Base-by-base conservation (phyloP, 352 stramenopile species). In the Globisporangium acanthophoron region DNA sequence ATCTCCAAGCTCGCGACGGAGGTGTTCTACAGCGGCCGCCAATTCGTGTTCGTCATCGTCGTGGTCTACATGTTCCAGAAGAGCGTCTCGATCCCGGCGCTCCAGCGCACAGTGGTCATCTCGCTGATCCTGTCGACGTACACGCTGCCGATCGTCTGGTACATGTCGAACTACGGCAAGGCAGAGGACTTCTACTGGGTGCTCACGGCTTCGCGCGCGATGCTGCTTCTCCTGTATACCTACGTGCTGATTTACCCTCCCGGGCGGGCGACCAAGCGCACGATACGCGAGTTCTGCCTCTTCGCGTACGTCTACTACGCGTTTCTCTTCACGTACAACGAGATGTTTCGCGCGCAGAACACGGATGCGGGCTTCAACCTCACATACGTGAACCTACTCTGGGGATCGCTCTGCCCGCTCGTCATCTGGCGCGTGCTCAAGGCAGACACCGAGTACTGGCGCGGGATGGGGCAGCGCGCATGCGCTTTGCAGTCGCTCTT, bases 381-480 rank as follows among this genome's bases (percentile, higher is more conserved):
- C 21, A 54, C 21, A 4, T 49, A 49, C 8, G 44, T 49, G 43
- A 48, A 48, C 43, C 43, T 48, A 5, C 43, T 48, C 43, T 85
- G 70, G 70, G 62, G 52, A 5, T 74, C 73, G 0, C 21, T 67
- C 20, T 66, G 52, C 21, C 75, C 71, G 3, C 47, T 76, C 24
- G 68, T 82, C 6, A 78, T 78, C 27, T 90, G 67, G 80, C 72
- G 50, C 20, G 66, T 81, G 49, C 67, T 82, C 12, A 68, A 72
- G 20, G 78, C 74, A 7, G 78, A 87, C 45, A 87, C 76, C 0
- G 63, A 75, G 48, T 72, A 84, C 41, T 81, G 67, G 65, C 63
- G 70, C 24, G 72, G 78, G 0, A 58, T 84, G 48, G 72, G 71
- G 1, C 48, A 80, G 35, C 62, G 71, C 5, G 71, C 66, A n/a